These are phyloP conservation scores for Clonostachys rosea DNA, from an alignment of 2,329 filamentous ascomycete species.

Conservation along the genomic window DNA sequence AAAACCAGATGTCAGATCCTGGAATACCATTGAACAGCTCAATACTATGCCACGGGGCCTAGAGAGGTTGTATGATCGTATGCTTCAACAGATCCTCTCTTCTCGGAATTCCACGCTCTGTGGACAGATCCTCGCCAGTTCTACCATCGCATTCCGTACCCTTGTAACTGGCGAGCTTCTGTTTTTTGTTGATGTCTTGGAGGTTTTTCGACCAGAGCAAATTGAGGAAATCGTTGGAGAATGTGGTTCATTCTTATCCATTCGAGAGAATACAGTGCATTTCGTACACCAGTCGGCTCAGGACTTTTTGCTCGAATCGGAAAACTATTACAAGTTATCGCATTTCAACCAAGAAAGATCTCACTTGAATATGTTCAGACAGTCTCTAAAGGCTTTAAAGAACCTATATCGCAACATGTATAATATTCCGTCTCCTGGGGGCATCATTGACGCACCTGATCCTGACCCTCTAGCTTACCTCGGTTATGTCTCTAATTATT, in stretches of 20 bases:
- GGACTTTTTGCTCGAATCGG: slow-evolving; percentile 23
- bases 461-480: slow-evolving; percentile 8
- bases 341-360: background rate
- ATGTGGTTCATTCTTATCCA: slow-evolving; percentile 32
- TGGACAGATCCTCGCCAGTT: no score
- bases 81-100: no score
- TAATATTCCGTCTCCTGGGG: slow-evolving; percentile 10
- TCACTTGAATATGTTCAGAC: slow-evolving; percentile 16
- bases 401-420: slow-evolving; percentile 28
- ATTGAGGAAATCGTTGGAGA: no score
- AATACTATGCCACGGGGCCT: no score
- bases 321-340: background rate
- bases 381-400: slow-evolving; percentile 20
- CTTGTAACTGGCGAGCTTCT: no score
- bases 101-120: no score
- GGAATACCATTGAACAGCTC: no score
- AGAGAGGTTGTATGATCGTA: no score
- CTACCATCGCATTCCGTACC: no score
- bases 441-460: slow-evolving; percentile 2
- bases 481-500: slow-evolving; percentile 9
- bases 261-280: slow-evolving; percentile 17
- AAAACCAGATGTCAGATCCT: no score
- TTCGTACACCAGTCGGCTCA: slow-evolving; percentile 38
- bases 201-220: no score
- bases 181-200: no score